Evolutionary conservation across 257 asterid species (phyloP).

Genomic region (Nicotiana attenuata): DNA sequence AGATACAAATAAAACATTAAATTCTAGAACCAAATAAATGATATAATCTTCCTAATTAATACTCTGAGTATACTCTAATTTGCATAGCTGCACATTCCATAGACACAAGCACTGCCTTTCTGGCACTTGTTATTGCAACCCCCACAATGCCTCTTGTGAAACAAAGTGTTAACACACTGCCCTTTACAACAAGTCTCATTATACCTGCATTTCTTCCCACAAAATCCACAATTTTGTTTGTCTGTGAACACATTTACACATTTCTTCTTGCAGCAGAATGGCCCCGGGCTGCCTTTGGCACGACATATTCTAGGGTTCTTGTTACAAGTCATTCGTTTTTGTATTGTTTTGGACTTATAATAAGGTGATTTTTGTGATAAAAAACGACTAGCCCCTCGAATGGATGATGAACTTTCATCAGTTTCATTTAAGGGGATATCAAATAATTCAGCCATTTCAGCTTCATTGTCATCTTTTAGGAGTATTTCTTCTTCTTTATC

Average conservation of each 20-base stretch:
- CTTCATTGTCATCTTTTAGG: neutral
- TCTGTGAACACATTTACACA: slow-evolving; percentile 46
- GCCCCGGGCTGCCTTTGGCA: slow-evolving; percentile 47
- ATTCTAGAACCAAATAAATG: neutral
- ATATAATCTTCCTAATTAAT: neutral
- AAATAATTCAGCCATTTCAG: slow-evolving; percentile 4
- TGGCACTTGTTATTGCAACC: slow-evolving; percentile 50
- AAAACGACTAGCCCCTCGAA: slow-evolving; percentile 37
- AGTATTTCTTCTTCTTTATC: neutral
- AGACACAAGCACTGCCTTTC: slow-evolving; percentile 37
- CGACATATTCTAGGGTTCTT: slow-evolving; percentile 44
- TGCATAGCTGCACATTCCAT: slow-evolving; percentile 69
- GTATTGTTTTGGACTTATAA: neutral
- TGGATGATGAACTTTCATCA: slow-evolving; percentile 12
- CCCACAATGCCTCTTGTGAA: slow-evolving; percentile 51
- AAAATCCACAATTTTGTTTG: slow-evolving; percentile 50
- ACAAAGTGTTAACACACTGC: slow-evolving; percentile 42
- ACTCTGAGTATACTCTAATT: neutral
- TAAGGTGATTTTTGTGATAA: slow-evolving; percentile 17
- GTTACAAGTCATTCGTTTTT: slow-evolving; percentile 35
- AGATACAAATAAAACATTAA: neutral
- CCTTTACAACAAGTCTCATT: slow-evolving; percentile 64
- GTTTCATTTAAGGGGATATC: neutral
- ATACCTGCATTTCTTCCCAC: slow-evolving; percentile 51
- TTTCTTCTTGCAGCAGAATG: slow-evolving; percentile 56